Conservation (phyloP, 495 filamentous ascomycete species). For the Neurospora sp. region DNA sequence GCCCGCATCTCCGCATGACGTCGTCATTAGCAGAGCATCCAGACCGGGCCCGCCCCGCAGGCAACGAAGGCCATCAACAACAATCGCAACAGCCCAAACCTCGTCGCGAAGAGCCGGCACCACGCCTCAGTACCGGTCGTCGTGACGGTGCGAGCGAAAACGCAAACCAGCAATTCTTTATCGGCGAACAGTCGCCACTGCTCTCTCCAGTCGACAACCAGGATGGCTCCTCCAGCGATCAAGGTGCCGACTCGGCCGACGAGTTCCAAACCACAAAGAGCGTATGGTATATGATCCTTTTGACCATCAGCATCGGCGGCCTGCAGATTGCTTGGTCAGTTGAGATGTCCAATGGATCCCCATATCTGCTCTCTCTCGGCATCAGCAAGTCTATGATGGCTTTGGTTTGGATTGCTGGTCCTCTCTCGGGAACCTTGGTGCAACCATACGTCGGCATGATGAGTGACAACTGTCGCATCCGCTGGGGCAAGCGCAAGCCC, state of each 20-base stretch:
- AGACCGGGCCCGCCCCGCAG: constrained; percentile 20
- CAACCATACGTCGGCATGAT: constrained; percentile 91
- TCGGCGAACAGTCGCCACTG: constrained; percentile 52
- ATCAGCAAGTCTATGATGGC: constrained; percentile 90
- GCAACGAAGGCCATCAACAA: constrained; percentile 9
- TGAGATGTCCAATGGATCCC: constrained; percentile 77
- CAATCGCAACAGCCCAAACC: background rate
- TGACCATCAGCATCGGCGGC: constrained; percentile 76
- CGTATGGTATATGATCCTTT: constrained; percentile 68
- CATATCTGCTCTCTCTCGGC: constrained; percentile 60
- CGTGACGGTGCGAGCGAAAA: background rate
- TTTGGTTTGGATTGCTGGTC: constrained; percentile 88
- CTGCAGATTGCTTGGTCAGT: constrained; percentile 94
- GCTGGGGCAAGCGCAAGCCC: constrained; percentile 78
- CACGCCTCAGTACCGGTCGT: background rate
- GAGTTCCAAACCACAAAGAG: constrained; percentile 56
- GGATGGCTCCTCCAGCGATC: constrained; percentile 28
- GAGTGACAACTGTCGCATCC: constrained; percentile 72
- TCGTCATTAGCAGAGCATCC: constrained; percentile 23
- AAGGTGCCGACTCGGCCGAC: constrained; percentile 29
- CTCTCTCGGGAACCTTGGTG: constrained; percentile 74
- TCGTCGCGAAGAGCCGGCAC: background rate
- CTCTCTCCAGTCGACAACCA: constrained; percentile 36
- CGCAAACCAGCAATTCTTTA: background rate
- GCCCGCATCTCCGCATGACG: constrained; percentile 23